Conservation (phyloP, 1,139 yeast species). For the Taiozyma sp. region DNA sequence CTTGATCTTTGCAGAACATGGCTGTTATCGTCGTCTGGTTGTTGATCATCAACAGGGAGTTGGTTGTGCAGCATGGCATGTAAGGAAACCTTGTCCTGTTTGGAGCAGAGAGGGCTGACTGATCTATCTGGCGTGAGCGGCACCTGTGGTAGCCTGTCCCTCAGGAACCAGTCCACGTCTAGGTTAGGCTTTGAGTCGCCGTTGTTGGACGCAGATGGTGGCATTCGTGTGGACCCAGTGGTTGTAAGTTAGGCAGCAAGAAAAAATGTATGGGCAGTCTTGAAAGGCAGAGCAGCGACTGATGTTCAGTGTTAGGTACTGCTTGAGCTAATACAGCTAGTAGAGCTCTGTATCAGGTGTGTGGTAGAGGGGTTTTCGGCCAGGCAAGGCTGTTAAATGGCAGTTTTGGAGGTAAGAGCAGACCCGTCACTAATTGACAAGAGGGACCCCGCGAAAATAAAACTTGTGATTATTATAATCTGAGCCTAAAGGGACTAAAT, state of each 20-base stretch:
- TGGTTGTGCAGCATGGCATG: background rate
- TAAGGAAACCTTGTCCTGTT: background rate
- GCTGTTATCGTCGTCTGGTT: conserved; percentile 9
- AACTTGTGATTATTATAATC: background rate
- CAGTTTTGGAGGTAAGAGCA: background rate
- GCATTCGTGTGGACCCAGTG: background rate
- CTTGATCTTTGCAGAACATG: conserved; percentile 23
- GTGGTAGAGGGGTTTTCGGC: background rate
- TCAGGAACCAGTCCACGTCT: conserved; percentile 41
- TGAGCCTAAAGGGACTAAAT: background rate
- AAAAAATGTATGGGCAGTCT: background rate
- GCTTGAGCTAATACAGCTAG: too few species aligned
- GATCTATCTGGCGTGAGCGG: conserved; percentile 4
- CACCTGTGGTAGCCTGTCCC: conserved; percentile 28
- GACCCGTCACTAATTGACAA: background rate
- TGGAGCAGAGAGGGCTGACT: background rate
- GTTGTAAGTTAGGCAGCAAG: background rate
- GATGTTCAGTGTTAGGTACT: background rate
- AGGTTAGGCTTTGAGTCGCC: background rate
- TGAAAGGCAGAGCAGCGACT: background rate
- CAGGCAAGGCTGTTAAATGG: background rate
- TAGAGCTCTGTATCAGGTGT: background rate
- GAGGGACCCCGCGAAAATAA: background rate
- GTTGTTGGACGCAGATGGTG: background rate
- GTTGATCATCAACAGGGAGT: background rate